A percentile compares a stretch with the other conserved stretches of the same genome.
Conservation (phyloP, 495 filamentous ascomycete genomes). For the Aspergillus incahuasiensis region DNA sequence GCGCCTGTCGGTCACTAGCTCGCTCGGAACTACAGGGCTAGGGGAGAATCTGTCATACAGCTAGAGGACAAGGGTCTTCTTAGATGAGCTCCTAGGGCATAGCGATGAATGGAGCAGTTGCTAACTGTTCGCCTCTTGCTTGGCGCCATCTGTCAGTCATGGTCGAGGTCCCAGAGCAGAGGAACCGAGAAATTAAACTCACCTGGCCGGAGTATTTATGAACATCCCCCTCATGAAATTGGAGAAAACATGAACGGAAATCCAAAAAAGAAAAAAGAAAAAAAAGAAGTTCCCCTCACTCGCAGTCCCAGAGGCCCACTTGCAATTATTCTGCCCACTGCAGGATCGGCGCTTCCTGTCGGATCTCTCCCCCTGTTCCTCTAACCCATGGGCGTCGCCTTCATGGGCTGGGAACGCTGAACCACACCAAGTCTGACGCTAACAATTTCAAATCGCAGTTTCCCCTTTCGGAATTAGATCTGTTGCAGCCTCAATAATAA, state of each 20-base stretch:
- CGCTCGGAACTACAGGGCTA: neutral
- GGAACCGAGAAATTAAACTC: constrained; percentile 5
- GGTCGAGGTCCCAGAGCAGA: constrained; percentile 4
- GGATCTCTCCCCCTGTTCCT: constrained; percentile 27
- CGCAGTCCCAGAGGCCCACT: neutral
- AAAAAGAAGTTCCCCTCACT: constrained; percentile 1
- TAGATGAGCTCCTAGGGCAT: neutral
- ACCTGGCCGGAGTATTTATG: neutral
- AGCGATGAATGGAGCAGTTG: neutral
- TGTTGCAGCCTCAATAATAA: neutral
- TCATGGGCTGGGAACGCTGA: neutral
- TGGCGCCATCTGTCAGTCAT: constrained; percentile 40
- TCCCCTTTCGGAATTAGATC: neutral
- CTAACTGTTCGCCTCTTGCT: constrained; percentile 6
- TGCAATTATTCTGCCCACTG: neutral
- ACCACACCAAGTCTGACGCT: neutral
- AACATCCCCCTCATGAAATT: neutral
- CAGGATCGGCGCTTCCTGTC: constrained; percentile 37
- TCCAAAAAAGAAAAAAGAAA: neutral
- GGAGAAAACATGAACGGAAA: neutral
- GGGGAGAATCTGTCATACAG: neutral
- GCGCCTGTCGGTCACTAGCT: neutral
- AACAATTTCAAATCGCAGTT: neutral
- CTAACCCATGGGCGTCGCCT: constrained; percentile 1
- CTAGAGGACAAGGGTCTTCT: neutral